Evolutionary conservation across 2,329 filamentous ascomycete genomes (phyloP).

Genomic region (Cyclaneusma minus): DNA sequence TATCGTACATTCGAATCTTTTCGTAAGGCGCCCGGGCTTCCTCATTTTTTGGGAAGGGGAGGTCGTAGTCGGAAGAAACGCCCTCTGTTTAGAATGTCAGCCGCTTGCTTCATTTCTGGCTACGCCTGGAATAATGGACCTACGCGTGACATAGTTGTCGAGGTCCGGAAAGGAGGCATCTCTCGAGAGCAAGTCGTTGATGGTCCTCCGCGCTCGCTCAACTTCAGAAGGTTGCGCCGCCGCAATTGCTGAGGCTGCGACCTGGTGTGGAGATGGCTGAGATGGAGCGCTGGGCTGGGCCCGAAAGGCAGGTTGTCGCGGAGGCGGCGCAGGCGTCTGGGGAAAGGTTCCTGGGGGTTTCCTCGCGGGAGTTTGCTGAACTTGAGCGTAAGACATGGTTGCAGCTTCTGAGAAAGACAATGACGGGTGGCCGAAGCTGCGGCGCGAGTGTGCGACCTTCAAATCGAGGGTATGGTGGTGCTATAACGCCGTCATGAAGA

Average conservation of each 20-base stretch:
- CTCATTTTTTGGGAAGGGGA: slow-evolving; percentile 40
- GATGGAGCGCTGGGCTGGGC: too few species aligned
- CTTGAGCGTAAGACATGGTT: too few species aligned
- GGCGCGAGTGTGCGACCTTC: too few species aligned
- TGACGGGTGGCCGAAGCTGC: too few species aligned
- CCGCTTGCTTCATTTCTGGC: slow-evolving; percentile 1
- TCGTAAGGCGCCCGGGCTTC: slow-evolving; percentile 80
- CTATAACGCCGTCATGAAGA: too few species aligned
- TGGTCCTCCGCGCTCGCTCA: slow-evolving; percentile 64
- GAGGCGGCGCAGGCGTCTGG: too few species aligned
- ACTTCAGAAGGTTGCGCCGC: slow-evolving; percentile 43
- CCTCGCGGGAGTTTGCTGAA: too few species aligned
- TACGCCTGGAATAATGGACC: slow-evolving; percentile 23
- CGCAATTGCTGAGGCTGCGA: slow-evolving; percentile 23
- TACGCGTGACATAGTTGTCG: slow-evolving; percentile 78
- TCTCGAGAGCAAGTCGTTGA: slow-evolving; percentile 62
- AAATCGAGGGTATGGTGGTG: too few species aligned
- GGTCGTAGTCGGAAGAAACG: slow-evolving; percentile 81
- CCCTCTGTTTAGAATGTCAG: slow-evolving; percentile 43
- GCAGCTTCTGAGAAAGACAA: too few species aligned
- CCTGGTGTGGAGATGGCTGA: too few species aligned
- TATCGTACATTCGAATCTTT: slow-evolving; percentile 70
- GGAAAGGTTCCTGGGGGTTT: too few species aligned
- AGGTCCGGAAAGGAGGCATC: slow-evolving; percentile 79
- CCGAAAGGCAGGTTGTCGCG: too few species aligned